Base-by-base conservation (phyloP, 2,329 filamentous ascomycete species). In the Sporothrix humicola region DNA sequence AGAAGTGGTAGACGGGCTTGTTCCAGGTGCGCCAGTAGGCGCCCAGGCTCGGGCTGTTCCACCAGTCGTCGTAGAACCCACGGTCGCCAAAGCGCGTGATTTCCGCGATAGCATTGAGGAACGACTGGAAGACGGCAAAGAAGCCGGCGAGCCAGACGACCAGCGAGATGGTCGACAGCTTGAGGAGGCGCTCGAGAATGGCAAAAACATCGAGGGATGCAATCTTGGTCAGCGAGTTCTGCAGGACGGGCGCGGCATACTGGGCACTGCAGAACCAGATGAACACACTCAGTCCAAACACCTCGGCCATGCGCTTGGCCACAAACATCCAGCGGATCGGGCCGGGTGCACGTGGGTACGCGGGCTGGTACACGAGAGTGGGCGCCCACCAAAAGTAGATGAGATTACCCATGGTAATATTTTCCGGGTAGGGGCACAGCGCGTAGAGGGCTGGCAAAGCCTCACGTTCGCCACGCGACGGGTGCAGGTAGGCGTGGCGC, bases 311-410 rank as follows among this genome's bases (percentile, higher is more conserved):
- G 17, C 96, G 90, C 83, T 97, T 98, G 73, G 88, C 84, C 54
- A 98, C 93, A 80, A 97, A 99, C 3, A 88, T 81, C 94, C 95
- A 98, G 75, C 96, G 89, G 77, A 98, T 93, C 54, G 74, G 73
- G 73, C 87, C 88, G 9, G 89, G 85, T 6, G 93, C 94, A 59
- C 95, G 92, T 23, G 96, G 96, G 81, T 99, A 99, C 15, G 96
- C 94, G 0, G 96, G 96, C 84, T 99, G 96, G 81, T 99, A 99
- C 61, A 98, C 92, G 71, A 99, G 87, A 0, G 96, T 99, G 0
- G 96, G 96, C 0, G 95, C 96, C 91, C 95, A 95, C 95, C 96
- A 98, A 82, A 99, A 99, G 83, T 98, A 99, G 73, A 89, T 89
- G 37, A 99, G 85, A 80, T 98, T 99, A 69, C 87, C 83, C 77